Evolutionary conservation across 192 early-diverging fungal genomes (phyloP), one percentile per base, ranked within the genome.

Genomic region (Pilaira anomala): DNA sequence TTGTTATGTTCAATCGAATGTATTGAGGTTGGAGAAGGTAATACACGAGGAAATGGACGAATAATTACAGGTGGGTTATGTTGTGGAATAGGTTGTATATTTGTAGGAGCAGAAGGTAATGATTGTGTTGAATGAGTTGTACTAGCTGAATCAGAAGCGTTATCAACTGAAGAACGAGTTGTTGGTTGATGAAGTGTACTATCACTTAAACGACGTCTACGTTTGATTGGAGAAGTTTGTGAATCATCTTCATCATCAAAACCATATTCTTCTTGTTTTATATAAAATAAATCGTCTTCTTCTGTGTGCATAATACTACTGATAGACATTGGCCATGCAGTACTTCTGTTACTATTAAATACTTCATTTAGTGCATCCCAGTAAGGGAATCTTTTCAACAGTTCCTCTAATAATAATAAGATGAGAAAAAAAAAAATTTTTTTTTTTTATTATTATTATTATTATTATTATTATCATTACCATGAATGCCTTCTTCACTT

Each of bases 281-380:
- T 46, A n/a, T 18, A 46, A 46, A 46, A 46, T 18, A 25, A 16
- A 18, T 42, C 40, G 5, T 42, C 56, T 58, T 41, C 56, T 49
- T 69, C 52, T 14, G 39, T 25, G 28, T 69, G 67, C 67, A 69
- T 69, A 14, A 69, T 69, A 40, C 67, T 69, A 24, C 60, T 62
- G 21, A 69, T 62, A 22, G 67, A 69, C 67, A 69, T 69, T 22
- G 67, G 67, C 67, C 67, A 69, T 19, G 60, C n/a, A 12, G 59
- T 40, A 3, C 58, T 54, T 22, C 59, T 25, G 5, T 48, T 68
- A 26, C 53, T 55, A 40, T 60, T 60, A 39, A 69, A 69, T n/a
- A 56, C 54, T 54, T 62, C 60, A 42, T 61, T 59, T 7, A 69
- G 44, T 29, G 67, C 60, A 41, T 69, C 67, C 67, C 67, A 69